Evolutionary conservation across 768 basidiomycete species (phyloP), one percentile per base, ranked within the genome.

Genomic region (Lactarius sanguifluus): DNA sequence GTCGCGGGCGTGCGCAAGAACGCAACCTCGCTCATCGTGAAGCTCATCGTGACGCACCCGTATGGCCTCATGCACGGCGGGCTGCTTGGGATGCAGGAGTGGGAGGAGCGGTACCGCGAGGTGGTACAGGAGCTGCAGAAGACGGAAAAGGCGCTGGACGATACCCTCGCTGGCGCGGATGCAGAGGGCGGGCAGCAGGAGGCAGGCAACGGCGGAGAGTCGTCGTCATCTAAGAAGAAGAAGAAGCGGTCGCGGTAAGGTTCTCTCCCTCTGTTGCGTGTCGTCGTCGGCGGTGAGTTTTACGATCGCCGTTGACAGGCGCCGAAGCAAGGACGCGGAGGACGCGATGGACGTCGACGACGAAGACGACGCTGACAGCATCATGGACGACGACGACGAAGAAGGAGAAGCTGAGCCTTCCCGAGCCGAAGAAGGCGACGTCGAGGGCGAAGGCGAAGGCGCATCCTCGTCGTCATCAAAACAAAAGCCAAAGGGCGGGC

Each of bases 1-100:
- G 88, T 86, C 2, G 85, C 92, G 23, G 86, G 83, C 7, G 96
- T 96, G n/a, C 83, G 97, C 71, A 92, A 93, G 77, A 85, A 84
- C 59, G 90, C 95, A 23, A 88, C 91, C 55, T 82, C 86, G 23
- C 79, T 98, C 32, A 77, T 98, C 25, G 84, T 85, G 55, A 86
- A 86, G 72, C 80, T 98, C 32, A 77, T 98, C 57, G 65, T 82
- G 64, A 98, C 96, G 0, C 96, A 99, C 77, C 96, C 96, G 4
- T 98, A 92, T 75, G 90, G 89, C 0, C 71, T 86, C 18, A 83
- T 90, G 78, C 88, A 96, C 72, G 96, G 95, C 0, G 96, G 95
- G 1, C 82, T 84, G 55, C 78, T 99, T 59, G 85, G 87, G 61
- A 77, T 87, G 10, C 81, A 81, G 1, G 83, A 88, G 69, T 98